Evolutionary conservation across 345 rosid species (phyloP).

Genomic region (Gossypium raimondii): DNA sequence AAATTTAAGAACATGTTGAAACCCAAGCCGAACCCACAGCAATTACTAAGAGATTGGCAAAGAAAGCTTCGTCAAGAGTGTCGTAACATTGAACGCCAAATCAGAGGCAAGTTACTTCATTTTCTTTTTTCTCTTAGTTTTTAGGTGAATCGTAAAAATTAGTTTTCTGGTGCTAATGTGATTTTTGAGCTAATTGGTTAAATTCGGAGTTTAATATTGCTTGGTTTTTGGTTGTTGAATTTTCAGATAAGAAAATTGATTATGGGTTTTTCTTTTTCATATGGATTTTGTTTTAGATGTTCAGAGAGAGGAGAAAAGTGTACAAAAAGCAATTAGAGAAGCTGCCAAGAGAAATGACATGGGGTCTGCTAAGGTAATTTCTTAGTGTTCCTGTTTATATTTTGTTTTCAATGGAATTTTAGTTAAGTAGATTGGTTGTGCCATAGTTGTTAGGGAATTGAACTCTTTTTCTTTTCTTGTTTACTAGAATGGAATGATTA

Average conservation of each 20-base stretch:
- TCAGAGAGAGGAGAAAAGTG: constrained; percentile 42
- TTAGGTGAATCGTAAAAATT: not conserved
- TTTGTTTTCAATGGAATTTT: not conserved
- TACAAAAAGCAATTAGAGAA: constrained; percentile 36
- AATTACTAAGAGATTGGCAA: constrained; percentile 44
- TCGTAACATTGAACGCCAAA: constrained; percentile 37
- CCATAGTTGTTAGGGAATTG: not conserved
- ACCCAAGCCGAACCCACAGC: constrained; percentile 36
- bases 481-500: not conserved
- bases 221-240: not conserved
- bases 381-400: not conserved
- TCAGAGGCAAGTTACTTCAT: constrained; percentile 28
- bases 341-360: constrained; percentile 43
- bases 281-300: constrained; percentile 27
- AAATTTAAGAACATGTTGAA: constrained; percentile 33
- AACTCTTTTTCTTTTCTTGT: not conserved
- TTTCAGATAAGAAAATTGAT: constrained; percentile 1
- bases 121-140: not conserved
- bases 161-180: not conserved
- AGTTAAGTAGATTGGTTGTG: constrained; percentile 6
- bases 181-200: not conserved
- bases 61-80: constrained; percentile 42
- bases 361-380: constrained; percentile 39
- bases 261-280: not conserved
- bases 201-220: not conserved